A percentile compares a stretch with the other conserved stretches of the same genome.
Conservation (phyloP, 2,329 filamentous ascomycete species). For the Aspergillus quadricinctus region DNA sequence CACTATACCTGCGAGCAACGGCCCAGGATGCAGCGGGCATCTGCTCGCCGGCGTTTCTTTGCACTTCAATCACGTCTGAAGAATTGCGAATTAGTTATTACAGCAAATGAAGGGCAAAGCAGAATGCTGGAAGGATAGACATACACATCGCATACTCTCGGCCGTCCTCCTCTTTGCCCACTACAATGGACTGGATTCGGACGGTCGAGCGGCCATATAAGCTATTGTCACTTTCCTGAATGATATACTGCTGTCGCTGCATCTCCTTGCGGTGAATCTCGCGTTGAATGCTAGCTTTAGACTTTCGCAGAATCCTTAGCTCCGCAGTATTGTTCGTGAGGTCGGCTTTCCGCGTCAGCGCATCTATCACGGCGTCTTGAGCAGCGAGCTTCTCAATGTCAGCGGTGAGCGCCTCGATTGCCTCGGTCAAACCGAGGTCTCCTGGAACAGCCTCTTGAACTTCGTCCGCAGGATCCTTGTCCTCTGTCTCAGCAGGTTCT, state of each 20-base stretch:
- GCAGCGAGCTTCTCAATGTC: slow-evolving; percentile 86
- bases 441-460: slow-evolving; percentile 93
- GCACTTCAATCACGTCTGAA: slow-evolving; percentile 78
- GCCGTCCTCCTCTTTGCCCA: slow-evolving; percentile 85
- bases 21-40: slow-evolving; percentile 96
- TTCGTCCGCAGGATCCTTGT: slow-evolving; percentile 67
- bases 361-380: slow-evolving; percentile 88
- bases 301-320: slow-evolving; percentile 85
- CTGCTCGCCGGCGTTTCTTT: slow-evolving; percentile 83
- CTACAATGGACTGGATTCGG: slow-evolving; percentile 86
- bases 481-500: slow-evolving; percentile 57
- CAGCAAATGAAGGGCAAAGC: background rate
- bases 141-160: slow-evolving; percentile 84
- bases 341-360: slow-evolving; percentile 87
- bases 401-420: slow-evolving; percentile 78
- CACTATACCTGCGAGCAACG: slow-evolving; percentile 88
- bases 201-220: slow-evolving; percentile 87
- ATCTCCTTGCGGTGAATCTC: slow-evolving; percentile 93
- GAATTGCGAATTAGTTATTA: slow-evolving; percentile 12
- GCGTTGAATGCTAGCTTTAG: slow-evolving; percentile 84
- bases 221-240: slow-evolving; percentile 97
- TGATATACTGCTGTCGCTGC: slow-evolving; percentile 91
- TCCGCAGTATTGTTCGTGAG: slow-evolving; percentile 96
- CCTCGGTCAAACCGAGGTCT: slow-evolving; percentile 87
- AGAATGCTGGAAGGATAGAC: slow-evolving; percentile 17